Conservation (phyloP, 192 early-diverging fungal species). For the Neocallimastix lanati region DNA sequence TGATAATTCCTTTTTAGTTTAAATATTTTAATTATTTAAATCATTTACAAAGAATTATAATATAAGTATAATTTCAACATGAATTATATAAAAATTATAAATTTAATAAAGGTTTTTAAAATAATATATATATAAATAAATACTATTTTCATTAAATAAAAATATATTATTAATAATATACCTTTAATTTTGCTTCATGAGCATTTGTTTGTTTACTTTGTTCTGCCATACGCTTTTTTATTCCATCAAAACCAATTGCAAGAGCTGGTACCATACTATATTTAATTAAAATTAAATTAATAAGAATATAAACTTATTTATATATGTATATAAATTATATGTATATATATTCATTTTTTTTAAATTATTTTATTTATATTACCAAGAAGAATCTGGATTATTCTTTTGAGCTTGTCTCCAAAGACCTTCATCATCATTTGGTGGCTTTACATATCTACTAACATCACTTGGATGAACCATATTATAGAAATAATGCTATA, state of each 20-base stretch:
- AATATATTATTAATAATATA: slow-evolving; percentile 5
- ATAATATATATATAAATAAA: too few species aligned
- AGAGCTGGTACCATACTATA: slow-evolving; percentile 74
- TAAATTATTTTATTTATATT: neutral
- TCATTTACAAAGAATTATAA: too few species aligned
- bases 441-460: slow-evolving; percentile 51
- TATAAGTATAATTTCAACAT: too few species aligned
- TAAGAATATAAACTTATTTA: too few species aligned
- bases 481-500: slow-evolving; percentile 96
- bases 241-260: slow-evolving; percentile 75
- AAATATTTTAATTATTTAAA: too few species aligned
- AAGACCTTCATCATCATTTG: slow-evolving; percentile 41
- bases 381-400: slow-evolving; percentile 77
- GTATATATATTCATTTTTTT: too few species aligned
- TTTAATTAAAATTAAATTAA: neutral
- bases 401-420: slow-evolving; percentile 70
- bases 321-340: too few species aligned
- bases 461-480: slow-evolving; percentile 74
- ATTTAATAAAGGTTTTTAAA: neutral
- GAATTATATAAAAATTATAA: neutral
- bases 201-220: slow-evolving; percentile 49
- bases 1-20: slow-evolving; percentile 19
- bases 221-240: slow-evolving; percentile 64
- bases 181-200: slow-evolving; percentile 52
- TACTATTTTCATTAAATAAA: too few species aligned